A percentile compares a stretch with the other conserved stretches of the same genome.
Conservation (phyloP, 1,139 yeast species). For the Saccharomycopsis phalli region DNA sequence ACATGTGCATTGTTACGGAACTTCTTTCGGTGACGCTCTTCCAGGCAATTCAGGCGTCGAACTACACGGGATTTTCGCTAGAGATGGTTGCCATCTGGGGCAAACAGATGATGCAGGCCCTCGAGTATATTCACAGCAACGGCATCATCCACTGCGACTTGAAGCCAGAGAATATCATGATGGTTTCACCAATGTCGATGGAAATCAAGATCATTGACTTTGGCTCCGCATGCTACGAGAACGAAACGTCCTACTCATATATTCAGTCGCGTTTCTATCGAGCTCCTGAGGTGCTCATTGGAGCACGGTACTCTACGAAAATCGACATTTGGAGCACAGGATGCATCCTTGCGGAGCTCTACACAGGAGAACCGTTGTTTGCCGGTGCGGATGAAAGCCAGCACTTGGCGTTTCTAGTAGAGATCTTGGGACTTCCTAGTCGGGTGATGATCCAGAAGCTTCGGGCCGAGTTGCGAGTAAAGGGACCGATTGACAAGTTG, state of each 20-base stretch:
- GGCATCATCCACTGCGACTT: constrained; percentile 72
- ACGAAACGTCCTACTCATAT: constrained; percentile 45
- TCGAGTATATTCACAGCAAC: constrained; percentile 48
- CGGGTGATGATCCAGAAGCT: constrained; percentile 31
- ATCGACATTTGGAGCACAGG: constrained; percentile 82
- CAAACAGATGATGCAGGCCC: constrained; percentile 47
- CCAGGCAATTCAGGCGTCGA: constrained; percentile 52
- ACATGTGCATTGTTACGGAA: constrained; percentile 76
- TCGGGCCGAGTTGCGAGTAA: constrained; percentile 26
- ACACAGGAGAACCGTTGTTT: constrained; percentile 57
- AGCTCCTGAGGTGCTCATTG: constrained; percentile 78
- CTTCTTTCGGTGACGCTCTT: constrained; percentile 59
- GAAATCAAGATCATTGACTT: constrained; percentile 53
- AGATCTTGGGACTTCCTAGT: constrained; percentile 57
- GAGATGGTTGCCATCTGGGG: constrained; percentile 42
- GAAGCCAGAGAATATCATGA: constrained; percentile 62
- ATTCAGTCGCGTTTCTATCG: constrained; percentile 59
- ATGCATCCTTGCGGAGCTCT: constrained; percentile 57
- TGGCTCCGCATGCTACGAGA: constrained; percentile 48
- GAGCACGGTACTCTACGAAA: constrained; percentile 58
- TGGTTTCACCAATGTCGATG: constrained; percentile 32
- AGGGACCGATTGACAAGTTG: constrained; percentile 28
- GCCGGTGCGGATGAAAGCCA: constrained; percentile 66
- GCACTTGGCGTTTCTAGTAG: constrained; percentile 50
- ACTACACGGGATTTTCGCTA: constrained; percentile 55